Evolutionary conservation across 305 asterid genomes (phyloP), one percentile per base, ranked within the genome.

Genomic region (Solanum hybrid): DNA sequence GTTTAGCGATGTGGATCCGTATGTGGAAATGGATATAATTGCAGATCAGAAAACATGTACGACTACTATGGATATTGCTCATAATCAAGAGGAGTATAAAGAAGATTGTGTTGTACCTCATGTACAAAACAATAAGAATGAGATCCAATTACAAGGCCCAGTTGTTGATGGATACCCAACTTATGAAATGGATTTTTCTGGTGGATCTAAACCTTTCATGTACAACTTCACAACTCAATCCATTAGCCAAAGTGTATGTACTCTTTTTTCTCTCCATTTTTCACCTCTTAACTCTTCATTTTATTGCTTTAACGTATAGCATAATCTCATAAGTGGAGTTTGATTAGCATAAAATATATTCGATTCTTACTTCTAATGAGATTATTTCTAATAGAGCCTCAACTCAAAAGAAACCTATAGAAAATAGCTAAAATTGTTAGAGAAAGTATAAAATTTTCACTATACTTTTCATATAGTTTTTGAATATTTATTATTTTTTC

Each of bases 111-210:
- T 96, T 22, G 99, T 96, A 20, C 98, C 98, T 83, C 73, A 83
- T 11, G 97, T 91, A 79, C 94, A 91, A 89, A 88, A 74, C 11
- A 51, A 51, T 18, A 93, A 93, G 88, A 28, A 24, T 76, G 95
- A 92, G 33, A 92, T 93, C 81, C 96, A 89, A 42, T 92, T 92
- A 24, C 93, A 92, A n/a, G 97, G 95, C 12, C 93, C 95, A 1
- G 95, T 95, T 18, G 98, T 94, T 29, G 97, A 95, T 42, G 98
- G 98, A 39, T 95, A 91, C 61, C 98, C 98, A 11, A 91, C 97
- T 7, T 93, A 92, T 80, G 98, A 97, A 4, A 85, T 94, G 90
- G 96, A 95, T 4, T 94, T 86, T 57, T 31, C 94, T 73, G 95
- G 93, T 76, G 96, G 93, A 89, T 89, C 95, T 64, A 96, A 94